A percentile compares a stretch with the other conserved stretches of the same genome.
These are phyloP conservation scores for Drechslerella stenobrocha DNA, from an alignment of 2,329 filamentous ascomycete species.

Conservation along the genomic window DNA sequence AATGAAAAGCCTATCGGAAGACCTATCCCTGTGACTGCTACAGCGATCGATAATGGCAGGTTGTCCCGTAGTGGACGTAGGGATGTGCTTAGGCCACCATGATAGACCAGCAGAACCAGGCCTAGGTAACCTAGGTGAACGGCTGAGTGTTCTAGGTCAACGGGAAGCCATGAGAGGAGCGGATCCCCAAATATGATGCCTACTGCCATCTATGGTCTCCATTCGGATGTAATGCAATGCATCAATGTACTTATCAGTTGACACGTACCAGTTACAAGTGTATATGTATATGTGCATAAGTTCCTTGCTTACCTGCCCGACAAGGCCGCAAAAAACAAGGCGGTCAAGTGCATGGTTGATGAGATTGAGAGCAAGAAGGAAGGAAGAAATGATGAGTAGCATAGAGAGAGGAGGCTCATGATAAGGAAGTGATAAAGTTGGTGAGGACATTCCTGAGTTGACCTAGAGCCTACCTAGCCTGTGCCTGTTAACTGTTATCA, in stretches of 20 bases:
- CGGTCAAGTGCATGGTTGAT: constrained; percentile 64
- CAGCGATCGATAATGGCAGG: constrained; percentile 63
- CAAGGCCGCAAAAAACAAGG: constrained; percentile 68
- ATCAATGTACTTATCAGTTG: no score
- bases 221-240: no score
- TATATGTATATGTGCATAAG: no score
- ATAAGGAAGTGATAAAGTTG: constrained; percentile 25
- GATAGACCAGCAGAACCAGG: constrained; percentile 71
- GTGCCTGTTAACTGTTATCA: no score
- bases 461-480: no score
- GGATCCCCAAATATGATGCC: constrained; percentile 72
- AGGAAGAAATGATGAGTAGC: constrained; percentile 65
- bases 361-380: constrained; percentile 67
- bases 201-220: constrained; percentile 63
- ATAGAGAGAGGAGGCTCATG: constrained; percentile 23
- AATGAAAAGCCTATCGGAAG: constrained; percentile 70
- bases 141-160: constrained; percentile 61
- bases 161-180: constrained; percentile 64
- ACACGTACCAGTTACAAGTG: no score
- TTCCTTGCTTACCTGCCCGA: constrained; percentile 61
- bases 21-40: constrained; percentile 69
- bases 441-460: no score
- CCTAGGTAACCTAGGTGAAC: constrained; percentile 73
- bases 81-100: constrained; percentile 66
- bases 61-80: constrained; percentile 64